Percentiles rank a stretch among this genome's conserved stretches.
These are phyloP conservation scores for Pythium grandisporangium DNA, from an alignment of 352 stramenopile genomes.

Conservation along the genomic window DNA sequence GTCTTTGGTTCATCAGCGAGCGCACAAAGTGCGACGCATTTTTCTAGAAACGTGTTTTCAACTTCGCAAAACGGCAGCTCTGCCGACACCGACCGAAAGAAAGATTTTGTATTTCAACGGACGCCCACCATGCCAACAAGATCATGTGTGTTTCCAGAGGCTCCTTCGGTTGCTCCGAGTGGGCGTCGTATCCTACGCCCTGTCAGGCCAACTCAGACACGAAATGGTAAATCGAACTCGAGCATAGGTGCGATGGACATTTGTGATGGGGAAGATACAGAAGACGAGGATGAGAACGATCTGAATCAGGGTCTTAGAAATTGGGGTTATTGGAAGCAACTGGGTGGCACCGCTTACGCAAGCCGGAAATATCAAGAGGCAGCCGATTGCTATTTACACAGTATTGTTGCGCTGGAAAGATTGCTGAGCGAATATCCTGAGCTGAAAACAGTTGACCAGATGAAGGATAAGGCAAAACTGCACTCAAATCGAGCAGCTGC, in stretches of 20 bases:
- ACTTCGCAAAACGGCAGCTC: no score
- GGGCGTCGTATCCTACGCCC: slow-evolving; percentile 8
- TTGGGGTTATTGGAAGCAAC: slow-evolving; percentile 56
- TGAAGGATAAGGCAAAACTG: slow-evolving; percentile 73
- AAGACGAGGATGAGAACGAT: slow-evolving; percentile 1
- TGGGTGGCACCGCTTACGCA: slow-evolving; percentile 39
- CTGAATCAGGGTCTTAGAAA: slow-evolving; percentile 24
- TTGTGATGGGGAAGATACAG: no score
- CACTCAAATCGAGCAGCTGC: slow-evolving; percentile 71
- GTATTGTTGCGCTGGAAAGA: slow-evolving; percentile 38
- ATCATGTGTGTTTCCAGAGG: no score
- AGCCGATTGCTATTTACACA: slow-evolving; percentile 29
- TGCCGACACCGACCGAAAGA: no score
- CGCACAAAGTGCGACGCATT: no score
- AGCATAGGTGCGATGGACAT: no score
- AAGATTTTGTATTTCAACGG: no score
- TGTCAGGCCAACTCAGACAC: slow-evolving; percentile 1
- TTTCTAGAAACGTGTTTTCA: no score
- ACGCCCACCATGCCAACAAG: background rate
- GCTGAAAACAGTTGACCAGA: slow-evolving; percentile 22
- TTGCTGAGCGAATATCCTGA: slow-evolving; percentile 19
- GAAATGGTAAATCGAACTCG: no score
- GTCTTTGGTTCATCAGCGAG: no score
- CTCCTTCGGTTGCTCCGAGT: background rate
- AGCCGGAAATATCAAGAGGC: slow-evolving; percentile 33